These are phyloP conservation scores for Rosa hybrid DNA, from an alignment of 331 rosid genomes.

Conservation along the genomic window DNA sequence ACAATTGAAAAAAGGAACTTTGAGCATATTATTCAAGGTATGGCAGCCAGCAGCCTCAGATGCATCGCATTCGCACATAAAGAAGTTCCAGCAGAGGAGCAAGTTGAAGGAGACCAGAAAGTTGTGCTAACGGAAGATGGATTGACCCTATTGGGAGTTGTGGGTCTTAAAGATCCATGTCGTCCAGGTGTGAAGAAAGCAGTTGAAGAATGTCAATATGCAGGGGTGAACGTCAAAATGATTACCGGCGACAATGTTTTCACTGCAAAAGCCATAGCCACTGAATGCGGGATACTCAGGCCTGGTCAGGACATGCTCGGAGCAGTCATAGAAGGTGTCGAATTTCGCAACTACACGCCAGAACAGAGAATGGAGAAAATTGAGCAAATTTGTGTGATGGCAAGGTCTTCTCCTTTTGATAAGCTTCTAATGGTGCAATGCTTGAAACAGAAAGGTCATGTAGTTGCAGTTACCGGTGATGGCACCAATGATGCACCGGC, in stretches of 20 bases:
- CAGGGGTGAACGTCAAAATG: slow-evolving; percentile 29
- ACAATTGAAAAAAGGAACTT: background rate
- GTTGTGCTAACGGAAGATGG: slow-evolving; percentile 20
- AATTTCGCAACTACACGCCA: slow-evolving; percentile 27
- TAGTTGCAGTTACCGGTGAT: slow-evolving; percentile 40
- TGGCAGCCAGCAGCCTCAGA: slow-evolving; percentile 32
- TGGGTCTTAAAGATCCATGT: slow-evolving; percentile 37
- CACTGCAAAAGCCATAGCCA: slow-evolving; percentile 38
- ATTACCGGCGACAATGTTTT: slow-evolving; percentile 32
- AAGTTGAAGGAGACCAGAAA: background rate
- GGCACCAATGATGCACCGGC: slow-evolving; percentile 47
- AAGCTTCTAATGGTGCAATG: slow-evolving; percentile 39
- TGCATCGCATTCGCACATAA: slow-evolving; percentile 31
- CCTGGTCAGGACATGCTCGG: slow-evolving; percentile 3
- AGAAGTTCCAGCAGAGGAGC: background rate
- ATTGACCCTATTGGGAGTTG: slow-evolving; percentile 32
- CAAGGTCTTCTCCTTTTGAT: slow-evolving; percentile 37
- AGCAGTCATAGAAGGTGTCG: slow-evolving; percentile 29
- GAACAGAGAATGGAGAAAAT: slow-evolving; percentile 32
- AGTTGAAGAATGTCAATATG: slow-evolving; percentile 25
- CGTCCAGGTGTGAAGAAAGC: slow-evolving; percentile 25
- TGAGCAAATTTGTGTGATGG: slow-evolving; percentile 36
- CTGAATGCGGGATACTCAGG: slow-evolving; percentile 32
- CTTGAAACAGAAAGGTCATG: slow-evolving; percentile 36
- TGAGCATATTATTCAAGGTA: slow-evolving; percentile 30